These are phyloP conservation scores for Chaetomiaceae sp. DNA, from an alignment of 2,329 filamentous ascomycete species.

Conservation along the genomic window DNA sequence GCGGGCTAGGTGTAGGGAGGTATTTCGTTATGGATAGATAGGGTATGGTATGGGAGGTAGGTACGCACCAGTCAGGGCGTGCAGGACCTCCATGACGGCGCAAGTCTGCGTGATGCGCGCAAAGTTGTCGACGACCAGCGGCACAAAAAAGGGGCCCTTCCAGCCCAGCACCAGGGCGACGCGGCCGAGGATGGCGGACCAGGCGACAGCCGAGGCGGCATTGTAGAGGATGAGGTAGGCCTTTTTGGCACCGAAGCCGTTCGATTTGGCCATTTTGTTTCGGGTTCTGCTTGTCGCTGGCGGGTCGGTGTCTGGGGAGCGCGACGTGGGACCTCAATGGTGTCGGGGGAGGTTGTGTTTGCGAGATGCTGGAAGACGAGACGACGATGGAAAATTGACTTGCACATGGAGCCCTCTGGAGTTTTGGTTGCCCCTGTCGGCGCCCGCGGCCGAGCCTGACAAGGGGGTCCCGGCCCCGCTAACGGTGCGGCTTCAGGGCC, in stretches of 20 bases:
- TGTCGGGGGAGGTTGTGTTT: background rate
- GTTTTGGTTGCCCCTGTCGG: slow-evolving; percentile 7
- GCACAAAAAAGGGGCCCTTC: slow-evolving; percentile 55
- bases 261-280: slow-evolving; percentile 10
- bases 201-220: slow-evolving; percentile 67
- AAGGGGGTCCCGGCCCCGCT: background rate
- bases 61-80: slow-evolving; percentile 66
- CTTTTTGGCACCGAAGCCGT: slow-evolving; percentile 38
- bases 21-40: too few species aligned
- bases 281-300: background rate
- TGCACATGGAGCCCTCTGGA: background rate
- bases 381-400: slow-evolving; percentile 11
- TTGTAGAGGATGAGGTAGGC: slow-evolving; percentile 86
- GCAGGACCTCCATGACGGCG: slow-evolving; percentile 76
- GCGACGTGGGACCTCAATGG: slow-evolving; percentile 5
- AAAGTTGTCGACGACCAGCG: slow-evolving; percentile 58
- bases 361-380: too few species aligned
- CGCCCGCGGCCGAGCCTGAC: background rate
- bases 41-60: background rate
- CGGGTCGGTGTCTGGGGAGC: background rate
- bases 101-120: slow-evolving; percentile 78
- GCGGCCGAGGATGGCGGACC: slow-evolving; percentile 70
- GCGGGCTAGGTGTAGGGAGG: too few species aligned
- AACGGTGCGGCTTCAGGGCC: too few species aligned
- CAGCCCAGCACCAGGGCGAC: slow-evolving; percentile 52